phyloP scores from a whole-genome alignment of 345 rosid genomes.

The Luvunga scandens region DNA sequence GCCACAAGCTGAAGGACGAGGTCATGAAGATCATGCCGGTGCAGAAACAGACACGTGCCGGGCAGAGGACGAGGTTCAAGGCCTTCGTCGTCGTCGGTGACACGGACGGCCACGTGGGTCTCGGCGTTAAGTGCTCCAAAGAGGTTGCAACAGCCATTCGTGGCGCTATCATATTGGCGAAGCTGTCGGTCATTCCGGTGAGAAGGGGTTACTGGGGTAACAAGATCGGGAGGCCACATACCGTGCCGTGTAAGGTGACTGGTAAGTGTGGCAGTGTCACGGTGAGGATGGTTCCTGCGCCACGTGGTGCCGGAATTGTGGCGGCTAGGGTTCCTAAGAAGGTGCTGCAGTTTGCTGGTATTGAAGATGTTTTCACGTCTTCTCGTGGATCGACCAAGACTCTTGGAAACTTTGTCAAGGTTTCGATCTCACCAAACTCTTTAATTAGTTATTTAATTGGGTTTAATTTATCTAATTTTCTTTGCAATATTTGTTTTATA shows the following conservation, averaged over 20 bases:
- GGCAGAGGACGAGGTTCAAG: slow-evolving; percentile 74
- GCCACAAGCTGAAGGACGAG: slow-evolving; percentile 80
- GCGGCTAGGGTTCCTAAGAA: slow-evolving; percentile 90
- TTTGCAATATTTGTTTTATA: background rate
- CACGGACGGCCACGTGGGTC: slow-evolving; percentile 61
- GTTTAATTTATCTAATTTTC: background rate
- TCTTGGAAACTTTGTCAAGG: slow-evolving; percentile 86
- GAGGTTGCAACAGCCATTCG: slow-evolving; percentile 76
- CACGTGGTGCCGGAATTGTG: slow-evolving; percentile 79
- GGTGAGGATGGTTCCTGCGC: slow-evolving; percentile 79
- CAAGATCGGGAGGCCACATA: slow-evolving; percentile 72
- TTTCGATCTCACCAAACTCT: slow-evolving; percentile 8
- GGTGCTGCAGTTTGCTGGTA: slow-evolving; percentile 81
- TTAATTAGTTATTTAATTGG: background rate
- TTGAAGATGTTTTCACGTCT: slow-evolving; percentile 83
- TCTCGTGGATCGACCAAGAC: slow-evolving; percentile 80
- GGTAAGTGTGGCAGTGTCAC: slow-evolving; percentile 74
- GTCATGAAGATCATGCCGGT: slow-evolving; percentile 95
- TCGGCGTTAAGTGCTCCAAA: slow-evolving; percentile 71
- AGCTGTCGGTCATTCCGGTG: slow-evolving; percentile 65
- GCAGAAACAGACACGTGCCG: slow-evolving; percentile 85
- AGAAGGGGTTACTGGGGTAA: slow-evolving; percentile 84
- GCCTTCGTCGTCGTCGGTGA: slow-evolving; percentile 73
- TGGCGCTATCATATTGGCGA: slow-evolving; percentile 58
- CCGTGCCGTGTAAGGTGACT: slow-evolving; percentile 71